Base-by-base conservation (phyloP, 148 eudicot species). In the Heliamphora exappendiculata region DNA sequence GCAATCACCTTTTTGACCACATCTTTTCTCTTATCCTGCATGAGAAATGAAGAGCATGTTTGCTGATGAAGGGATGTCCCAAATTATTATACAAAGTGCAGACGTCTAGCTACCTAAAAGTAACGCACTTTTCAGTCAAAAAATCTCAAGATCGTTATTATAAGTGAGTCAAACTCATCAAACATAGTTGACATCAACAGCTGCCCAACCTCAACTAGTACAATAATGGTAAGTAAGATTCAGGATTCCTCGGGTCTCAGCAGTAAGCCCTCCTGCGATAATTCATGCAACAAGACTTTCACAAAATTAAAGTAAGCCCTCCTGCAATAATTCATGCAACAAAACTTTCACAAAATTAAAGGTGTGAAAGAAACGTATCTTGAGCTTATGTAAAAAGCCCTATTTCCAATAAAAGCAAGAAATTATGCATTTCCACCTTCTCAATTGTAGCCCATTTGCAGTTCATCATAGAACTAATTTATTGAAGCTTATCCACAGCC, bases 1-100 rank as follows among this genome's bases (percentile, higher is more conserved):
- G 98, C 99, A 87, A 93, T 96, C 77, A 96, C 99, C 85, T 96
- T 93, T 83, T 96, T 96, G n/a, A 96, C 99, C 7, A 97, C 99
- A 96, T 96, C 99, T 85, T 95, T 95, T 76, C 99, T 85, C 87
- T 96, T 96, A 80, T 96, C 99, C 99, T 96, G 86, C 76, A 79
- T 54, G 57, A 53, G 62, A 41, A 65, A 77, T 41, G 19, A 29
- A 28, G 37, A 50, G 36, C 33, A 75, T 55, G 36, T 17, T 60
- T 37, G 66, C 10, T 59, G 37, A 73, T 58, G 22, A 47, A 62
- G 53, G 14, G 62, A 16, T 50, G 34, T 36, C 7, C 22, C 13
- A 24, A 76, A 20, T 67, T 36, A 28, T 3, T 14, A 49, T 3
- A 59, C 60, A 24, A 36, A 17, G n/a, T n/a, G n/a, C n/a, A n/a